phyloP scores from a whole-genome alignment of 164 flowering plant genomes.

The grape (Vitis vinifera) region DNA sequence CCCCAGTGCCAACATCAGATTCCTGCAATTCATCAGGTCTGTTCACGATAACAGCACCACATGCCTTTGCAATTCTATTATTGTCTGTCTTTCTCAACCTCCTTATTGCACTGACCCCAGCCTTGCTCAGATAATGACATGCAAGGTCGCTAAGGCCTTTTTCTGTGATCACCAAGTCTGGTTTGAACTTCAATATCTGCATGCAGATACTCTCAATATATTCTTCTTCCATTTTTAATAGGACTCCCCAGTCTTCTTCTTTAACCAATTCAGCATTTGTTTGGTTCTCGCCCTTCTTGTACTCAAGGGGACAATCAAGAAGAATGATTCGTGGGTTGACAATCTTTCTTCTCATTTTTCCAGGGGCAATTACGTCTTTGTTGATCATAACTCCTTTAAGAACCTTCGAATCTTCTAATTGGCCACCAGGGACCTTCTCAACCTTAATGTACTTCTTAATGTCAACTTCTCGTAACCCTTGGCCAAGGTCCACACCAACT shows the following conservation, averaged over 20 bases:
- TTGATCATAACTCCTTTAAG: slow-evolving; percentile 93
- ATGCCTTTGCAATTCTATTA: slow-evolving; percentile 94
- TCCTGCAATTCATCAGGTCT: slow-evolving; percentile 97
- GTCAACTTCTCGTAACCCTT: slow-evolving; percentile 88
- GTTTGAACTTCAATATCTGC: slow-evolving; percentile 86
- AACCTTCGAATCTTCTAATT: slow-evolving; percentile 87
- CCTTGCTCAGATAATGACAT: slow-evolving; percentile 88
- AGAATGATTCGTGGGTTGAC: slow-evolving; percentile 87
- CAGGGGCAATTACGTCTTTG: slow-evolving; percentile 95
- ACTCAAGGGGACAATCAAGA: slow-evolving; percentile 91
- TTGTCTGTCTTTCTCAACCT: slow-evolving; percentile 92
- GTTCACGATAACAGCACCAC: slow-evolving; percentile 91
- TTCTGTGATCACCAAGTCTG: slow-evolving; percentile 91
- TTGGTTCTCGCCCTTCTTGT: slow-evolving; percentile 97
- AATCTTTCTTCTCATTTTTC: slow-evolving; percentile 96
- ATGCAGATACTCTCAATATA: slow-evolving; percentile 70
- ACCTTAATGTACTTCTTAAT: slow-evolving; percentile 91
- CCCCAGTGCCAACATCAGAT: slow-evolving; percentile 92
- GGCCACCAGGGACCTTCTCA: slow-evolving; percentile 97
- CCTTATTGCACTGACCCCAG: slow-evolving; percentile 94
- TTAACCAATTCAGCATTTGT: slow-evolving; percentile 91
- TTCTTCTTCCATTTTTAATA: slow-evolving; percentile 92
- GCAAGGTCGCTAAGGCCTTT: slow-evolving; percentile 97
- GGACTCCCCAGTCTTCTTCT: slow-evolving; percentile 91
- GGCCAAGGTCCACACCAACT: slow-evolving; percentile 92